A percentile compares a stretch with the other conserved stretches of the same genome.
phyloP scores from a whole-genome alignment of 2,329 filamentous ascomycete species.

The Cladophialophora carrionii region DNA sequence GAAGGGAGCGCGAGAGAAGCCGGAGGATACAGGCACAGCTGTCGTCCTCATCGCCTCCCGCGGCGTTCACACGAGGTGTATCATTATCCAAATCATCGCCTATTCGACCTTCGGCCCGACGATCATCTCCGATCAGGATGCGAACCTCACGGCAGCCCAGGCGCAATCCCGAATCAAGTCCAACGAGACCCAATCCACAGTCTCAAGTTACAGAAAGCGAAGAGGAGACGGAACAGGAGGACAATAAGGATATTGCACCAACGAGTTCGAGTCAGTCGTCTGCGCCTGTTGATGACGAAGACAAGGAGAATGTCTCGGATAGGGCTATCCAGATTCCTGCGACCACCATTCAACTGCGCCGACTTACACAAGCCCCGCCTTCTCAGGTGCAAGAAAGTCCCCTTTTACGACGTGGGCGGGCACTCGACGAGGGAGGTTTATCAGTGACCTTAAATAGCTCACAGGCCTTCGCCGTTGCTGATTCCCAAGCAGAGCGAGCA shows the following conservation, averaged over 20 bases:
- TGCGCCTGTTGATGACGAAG: conserved; percentile 46
- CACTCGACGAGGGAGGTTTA: not conserved
- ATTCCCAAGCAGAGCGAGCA: conserved; percentile 34
- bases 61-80: conserved; percentile 3
- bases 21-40: conserved; percentile 19
- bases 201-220: conserved; percentile 43
- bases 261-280: conserved; percentile 40
- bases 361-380: conserved; percentile 14
- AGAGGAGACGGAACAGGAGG: conserved; percentile 54
- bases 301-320: conserved; percentile 52
- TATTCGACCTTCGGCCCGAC: conserved; percentile 2
- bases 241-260: conserved; percentile 42
- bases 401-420: conserved; percentile 21
- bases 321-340: conserved; percentile 39
- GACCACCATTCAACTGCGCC: conserved; percentile 39
- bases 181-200: not conserved
- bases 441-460: conserved; percentile 17
- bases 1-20: conserved; percentile 19
- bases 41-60: conserved; percentile 23
- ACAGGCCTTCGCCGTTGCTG: conserved; percentile 31
- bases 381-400: conserved; percentile 31
- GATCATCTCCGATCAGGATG: not conserved
- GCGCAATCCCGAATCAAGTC: not conserved
- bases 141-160: not conserved
- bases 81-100: conserved; percentile 30